Base-by-base conservation (phyloP, 371 early-diverging fungal genomes). In the Nematocida ausubeli region DNA sequence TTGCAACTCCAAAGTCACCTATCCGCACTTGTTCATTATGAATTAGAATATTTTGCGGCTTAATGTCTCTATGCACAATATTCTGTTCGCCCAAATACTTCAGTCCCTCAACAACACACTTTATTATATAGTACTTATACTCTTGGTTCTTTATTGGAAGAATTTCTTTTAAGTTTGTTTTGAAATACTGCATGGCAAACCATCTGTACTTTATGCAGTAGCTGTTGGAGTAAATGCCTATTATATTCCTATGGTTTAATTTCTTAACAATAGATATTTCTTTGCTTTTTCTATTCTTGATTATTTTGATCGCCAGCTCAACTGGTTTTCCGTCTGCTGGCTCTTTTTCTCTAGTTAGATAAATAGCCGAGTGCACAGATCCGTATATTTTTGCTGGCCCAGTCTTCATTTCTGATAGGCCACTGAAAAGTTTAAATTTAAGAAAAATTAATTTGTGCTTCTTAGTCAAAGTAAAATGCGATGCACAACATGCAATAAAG, bases 41-140 rank as follows among this genome's bases (percentile, higher is more conserved):
- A 26, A 98, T 87, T 47, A 98, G 86, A 28, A 98, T 84, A 84
- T 98, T 98, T 87, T 94, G 94, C 50, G 98, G 98, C 85, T 99
- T 99, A 89, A 99, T 89, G 90, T 99, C 99, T 80, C 97, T 86
- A 81, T 98, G 98, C 30, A 98, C 85, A 39, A 97, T 89, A 89
- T 90, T 93, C 81, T 90, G 90, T 4, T 89, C 82, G 84, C 98
- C 98, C 81, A 92, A 91, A 75, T 92, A 92, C 69, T 91, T 89
- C 55, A 97, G 86, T 6, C 97, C 98, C 28, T 92, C 89, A 32
- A 95, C 81, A 58, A 92, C 91, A 95, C 96, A 96, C 70, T 92
- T 67, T 90, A 98, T 90, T 95, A 96, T 96, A 69, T 91, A 90
- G 85, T 98, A 97, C 58, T 95, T 92, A 84, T 97, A 95, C 2